These are phyloP conservation scores for Plectosphaerella cucumerina DNA, from an alignment of 2,329 filamentous ascomycete genomes.

Conservation along the genomic window DNA sequence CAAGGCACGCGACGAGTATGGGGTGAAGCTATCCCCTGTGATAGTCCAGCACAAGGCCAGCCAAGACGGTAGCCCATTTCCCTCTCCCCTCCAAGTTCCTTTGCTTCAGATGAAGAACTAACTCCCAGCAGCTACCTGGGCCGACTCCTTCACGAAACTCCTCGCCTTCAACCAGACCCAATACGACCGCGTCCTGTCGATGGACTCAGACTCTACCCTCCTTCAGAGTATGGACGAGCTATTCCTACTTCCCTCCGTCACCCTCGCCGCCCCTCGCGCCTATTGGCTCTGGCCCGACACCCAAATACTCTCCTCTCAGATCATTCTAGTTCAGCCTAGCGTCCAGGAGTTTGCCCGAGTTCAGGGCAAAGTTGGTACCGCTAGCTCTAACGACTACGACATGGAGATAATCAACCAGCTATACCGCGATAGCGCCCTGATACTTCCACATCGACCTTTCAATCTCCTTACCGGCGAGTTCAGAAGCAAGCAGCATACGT, in stretches of 20 bases:
- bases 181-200: slow-evolving; percentile 45
- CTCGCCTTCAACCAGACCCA: slow-evolving; percentile 60
- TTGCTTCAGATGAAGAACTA: not conserved
- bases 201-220: slow-evolving; percentile 58
- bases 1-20: slow-evolving; percentile 39
- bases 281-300: slow-evolving; percentile 59
- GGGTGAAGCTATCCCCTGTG: slow-evolving; percentile 38
- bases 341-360: slow-evolving; percentile 39
- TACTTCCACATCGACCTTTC: slow-evolving; percentile 61
- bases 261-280: slow-evolving; percentile 63
- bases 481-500: slow-evolving; percentile 39
- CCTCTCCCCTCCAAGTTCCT: not conserved
- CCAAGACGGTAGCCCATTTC: slow-evolving; percentile 26
- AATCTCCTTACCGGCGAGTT: slow-evolving; percentile 60
- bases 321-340: slow-evolving; percentile 61
- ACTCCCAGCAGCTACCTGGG: slow-evolving; percentile 44
- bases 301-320: slow-evolving; percentile 52
- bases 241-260: slow-evolving; percentile 57
- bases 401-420: slow-evolving; percentile 66
- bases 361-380: slow-evolving; percentile 15
- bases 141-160: slow-evolving; percentile 62
- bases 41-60: slow-evolving; percentile 30
- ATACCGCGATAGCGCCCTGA: slow-evolving; percentile 52
- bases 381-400: slow-evolving; percentile 42
- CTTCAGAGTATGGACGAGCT: slow-evolving; percentile 63